Evolutionary conservation across 306 rosid species (phyloP), one percentile per base, ranked within the genome.

Genomic region (Betula pendula): DNA sequence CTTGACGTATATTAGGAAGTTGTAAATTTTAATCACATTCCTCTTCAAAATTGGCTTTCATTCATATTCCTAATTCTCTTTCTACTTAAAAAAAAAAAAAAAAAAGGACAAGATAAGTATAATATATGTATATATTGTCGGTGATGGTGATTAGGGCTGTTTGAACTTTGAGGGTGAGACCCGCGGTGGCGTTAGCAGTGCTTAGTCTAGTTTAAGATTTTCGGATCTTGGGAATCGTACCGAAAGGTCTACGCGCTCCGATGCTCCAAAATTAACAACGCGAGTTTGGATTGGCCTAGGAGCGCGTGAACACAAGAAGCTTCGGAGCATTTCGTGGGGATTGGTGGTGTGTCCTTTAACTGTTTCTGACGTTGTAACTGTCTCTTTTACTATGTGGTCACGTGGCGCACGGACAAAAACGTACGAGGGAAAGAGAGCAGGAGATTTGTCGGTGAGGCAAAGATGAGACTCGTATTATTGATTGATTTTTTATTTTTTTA

Each of bases 401-500:
- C 80, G 71, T 74, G 85, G 8, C 10, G 42, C 74, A 38, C 80
- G 79, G 68, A 68, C 69, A 3, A n/a, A 77, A 62, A 73, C 80
- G 68, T 53, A 53, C 77, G 25, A 16, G 42, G n/a, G 0, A 43
- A 8, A 53, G 55, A 25, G 43, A 7, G 2, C 17, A 8, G 19
- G 47, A 43, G 17, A 2, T 3, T 40, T 48, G 66, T 47, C 50
- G 35, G 45, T 45, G 22, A n/a, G 17, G 14, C 15, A 56, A 22
- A 24, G 6, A 13, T 13, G 63, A 1, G 13, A 13, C 11, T 47
- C 42, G 82, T n/a, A n/a, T n/a, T n/a, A n/a, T n/a, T n/a, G n/a
- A n/a, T n/a, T n/a, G n/a, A n/a, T n/a, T n/a, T n/a, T n/a, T n/a
- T n/a, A n/a, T n/a, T n/a, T n/a, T n/a, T n/a, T n/a, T n/a, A n/a